Percentiles rank a stretch among this genome's conserved stretches.
Conservation (phyloP, 495 filamentous ascomycete genomes). For the Neurospora pannonica region DNA sequence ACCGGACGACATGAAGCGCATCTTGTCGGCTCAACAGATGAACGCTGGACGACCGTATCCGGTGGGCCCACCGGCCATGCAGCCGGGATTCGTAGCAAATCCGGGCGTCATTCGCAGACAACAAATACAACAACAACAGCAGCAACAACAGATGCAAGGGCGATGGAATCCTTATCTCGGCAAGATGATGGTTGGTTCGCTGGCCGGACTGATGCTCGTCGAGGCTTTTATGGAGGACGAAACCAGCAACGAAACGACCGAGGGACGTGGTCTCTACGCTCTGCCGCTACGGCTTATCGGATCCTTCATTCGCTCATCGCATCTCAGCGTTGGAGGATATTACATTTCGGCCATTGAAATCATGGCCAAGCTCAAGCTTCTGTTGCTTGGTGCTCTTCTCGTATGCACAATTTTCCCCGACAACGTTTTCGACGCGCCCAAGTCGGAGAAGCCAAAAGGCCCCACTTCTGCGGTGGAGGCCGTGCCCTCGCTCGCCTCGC, state of each 20-base stretch:
- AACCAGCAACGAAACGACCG: conserved; percentile 46
- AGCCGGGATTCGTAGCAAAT: conserved; percentile 23
- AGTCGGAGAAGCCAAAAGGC: conserved; percentile 24
- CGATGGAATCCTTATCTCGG: conserved; percentile 44
- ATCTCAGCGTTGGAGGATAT: conserved; percentile 40
- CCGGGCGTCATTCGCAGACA: conserved; percentile 30
- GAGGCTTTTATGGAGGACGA: conserved; percentile 59
- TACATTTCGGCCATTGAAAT: conserved; percentile 29
- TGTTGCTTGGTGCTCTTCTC: conserved; percentile 55
- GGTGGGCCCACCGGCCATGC: conserved; percentile 20
- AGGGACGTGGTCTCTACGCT: conserved; percentile 60
- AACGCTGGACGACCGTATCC: conserved; percentile 35
- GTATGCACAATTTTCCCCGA: conserved; percentile 54
- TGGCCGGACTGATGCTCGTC: conserved; percentile 85
- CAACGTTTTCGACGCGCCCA: conserved; percentile 49
- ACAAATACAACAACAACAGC: conserved; percentile 33
- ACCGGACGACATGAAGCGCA: conserved; percentile 66
- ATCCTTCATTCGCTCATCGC: conserved; percentile 28
- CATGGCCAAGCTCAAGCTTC: conserved; percentile 45
- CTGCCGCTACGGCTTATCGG: conserved; percentile 50
- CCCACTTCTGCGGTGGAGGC: conserved; percentile 32
- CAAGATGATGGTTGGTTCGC: conserved; percentile 83
- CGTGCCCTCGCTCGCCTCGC: conserved; percentile 64
- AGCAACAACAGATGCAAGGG: conserved; percentile 18
- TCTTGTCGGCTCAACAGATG: conserved; percentile 42